Conservation (phyloP, 2,329 filamentous ascomycete genomes). For the Epichloe gansuensis region DNA sequence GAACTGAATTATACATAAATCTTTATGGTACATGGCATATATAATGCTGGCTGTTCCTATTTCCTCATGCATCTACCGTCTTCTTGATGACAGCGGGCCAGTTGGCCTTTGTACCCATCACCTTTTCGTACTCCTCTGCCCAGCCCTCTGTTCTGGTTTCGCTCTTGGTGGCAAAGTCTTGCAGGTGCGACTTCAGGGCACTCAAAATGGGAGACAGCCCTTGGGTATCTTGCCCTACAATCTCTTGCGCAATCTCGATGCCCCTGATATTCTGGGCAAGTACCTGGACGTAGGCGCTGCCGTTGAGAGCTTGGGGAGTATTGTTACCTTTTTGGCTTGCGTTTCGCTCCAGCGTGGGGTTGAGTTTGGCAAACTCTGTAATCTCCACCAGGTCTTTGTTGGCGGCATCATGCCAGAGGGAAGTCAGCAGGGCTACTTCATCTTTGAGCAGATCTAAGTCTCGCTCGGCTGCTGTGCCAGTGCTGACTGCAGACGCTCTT, state of each 20-base stretch:
- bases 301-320: conserved; percentile 11
- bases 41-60: background rate
- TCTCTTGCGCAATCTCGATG: conserved; percentile 30
- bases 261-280: conserved; percentile 26
- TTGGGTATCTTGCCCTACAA: conserved; percentile 21
- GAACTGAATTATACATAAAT: conserved; percentile 14
- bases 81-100: conserved; percentile 12
- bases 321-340: conserved; percentile 2
- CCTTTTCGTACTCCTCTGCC: conserved; percentile 14
- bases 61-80: background rate
- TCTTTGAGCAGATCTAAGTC: conserved; percentile 16
- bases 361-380: conserved; percentile 15
- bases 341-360: conserved; percentile 10
- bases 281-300: conserved; percentile 15
- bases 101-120: conserved; percentile 16
- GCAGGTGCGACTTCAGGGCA: conserved; percentile 24
- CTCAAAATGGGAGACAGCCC: conserved; percentile 27
- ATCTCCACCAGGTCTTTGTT: conserved; percentile 11
- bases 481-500: conserved; percentile 15
- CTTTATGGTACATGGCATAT: background rate
- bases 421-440: conserved; percentile 16
- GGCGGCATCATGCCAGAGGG: conserved; percentile 15
- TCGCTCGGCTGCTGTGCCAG: conserved; percentile 13
- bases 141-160: conserved; percentile 10
- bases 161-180: conserved; percentile 15